Evolutionary conservation across 2,329 filamentous ascomycete species (phyloP), one percentile per base, ranked within the genome.

Genomic region (Monilinia polystroma): DNA sequence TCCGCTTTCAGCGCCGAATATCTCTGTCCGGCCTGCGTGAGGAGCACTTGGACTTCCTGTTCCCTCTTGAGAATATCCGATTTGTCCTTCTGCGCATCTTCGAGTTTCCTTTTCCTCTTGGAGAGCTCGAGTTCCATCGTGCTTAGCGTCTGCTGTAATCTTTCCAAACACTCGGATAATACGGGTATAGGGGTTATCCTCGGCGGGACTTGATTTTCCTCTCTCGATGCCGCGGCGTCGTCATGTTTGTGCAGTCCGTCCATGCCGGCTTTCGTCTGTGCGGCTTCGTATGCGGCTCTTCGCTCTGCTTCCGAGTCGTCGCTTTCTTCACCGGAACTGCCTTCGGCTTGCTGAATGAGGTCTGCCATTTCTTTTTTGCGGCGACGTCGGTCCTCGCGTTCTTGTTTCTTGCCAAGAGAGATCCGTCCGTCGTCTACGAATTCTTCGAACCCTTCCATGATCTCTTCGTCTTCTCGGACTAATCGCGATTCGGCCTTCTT

Each of bases 381-480:
- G 55, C 84, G 84, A 64, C 82, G 83, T 59, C 85, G 81, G 0
- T 86, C 89, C 72, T 92, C 91, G 26, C 85, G 86, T 78, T 95
- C 91, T 0, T 92, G 92, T 68, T 90, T 91, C 69, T 84, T 87
- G 45, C 93, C 92, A 0, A 97, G 82, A 1, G 91, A 86, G 12
- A 97, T 85, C 10, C 87, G 86, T 11, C 91, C 92, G 75, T 97
- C 92, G 52, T 95, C 91, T 11, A 95, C 91, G 73, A 91, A 97
- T 65, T 94, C 90, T 68, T 98, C 94, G 72, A 96, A 98, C 0
- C 93, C 93, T 79, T 98, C 95, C 49, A 91, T 91, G 0, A 97
- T 84, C 74, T 98, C 92, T 76, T 98, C 94, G 73, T 98, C 94
- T 45, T 97, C 93, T 53, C 84, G 85, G 7, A 93, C 85, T 2